Conservation (phyloP, 441 rosid species). For the Corymbia citriodora region DNA sequence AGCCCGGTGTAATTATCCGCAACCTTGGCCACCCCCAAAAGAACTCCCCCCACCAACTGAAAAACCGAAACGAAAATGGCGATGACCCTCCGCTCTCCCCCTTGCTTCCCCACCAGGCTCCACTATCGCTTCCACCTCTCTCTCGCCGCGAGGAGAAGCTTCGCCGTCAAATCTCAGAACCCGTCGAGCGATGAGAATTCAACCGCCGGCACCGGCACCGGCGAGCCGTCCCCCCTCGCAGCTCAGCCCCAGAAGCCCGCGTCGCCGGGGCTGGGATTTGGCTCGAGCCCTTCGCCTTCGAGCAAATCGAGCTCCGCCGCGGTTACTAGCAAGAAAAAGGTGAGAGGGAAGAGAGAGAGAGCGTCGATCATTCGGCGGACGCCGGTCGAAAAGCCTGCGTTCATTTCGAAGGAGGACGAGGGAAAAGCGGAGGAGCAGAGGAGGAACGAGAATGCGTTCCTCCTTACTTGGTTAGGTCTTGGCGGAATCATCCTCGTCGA, state of each 20-base stretch:
- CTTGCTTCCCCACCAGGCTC: slow-evolving; percentile 21
- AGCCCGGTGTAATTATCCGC: neutral
- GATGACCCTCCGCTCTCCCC: slow-evolving; percentile 43
- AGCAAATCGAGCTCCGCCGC: neutral
- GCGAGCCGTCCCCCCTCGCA: slow-evolving; percentile 23
- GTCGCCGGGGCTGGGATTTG: slow-evolving; percentile 57
- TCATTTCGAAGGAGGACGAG: slow-evolving; percentile 45
- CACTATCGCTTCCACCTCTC: slow-evolving; percentile 17
- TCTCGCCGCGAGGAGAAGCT: slow-evolving; percentile 16
- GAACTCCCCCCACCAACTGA: neutral
- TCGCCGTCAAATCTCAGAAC: slow-evolving; percentile 29
- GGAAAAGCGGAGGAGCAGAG: slow-evolving; percentile 51
- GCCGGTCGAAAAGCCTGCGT: slow-evolving; percentile 62
- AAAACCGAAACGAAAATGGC: slow-evolving; percentile 54
- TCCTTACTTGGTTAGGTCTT: slow-evolving; percentile 81
- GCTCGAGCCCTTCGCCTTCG: slow-evolving; percentile 26
- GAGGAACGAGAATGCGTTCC: slow-evolving; percentile 79
- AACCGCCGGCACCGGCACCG: slow-evolving; percentile 27
- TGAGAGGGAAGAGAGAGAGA: slow-evolving; percentile 45
- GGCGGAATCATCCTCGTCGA: slow-evolving; percentile 65
- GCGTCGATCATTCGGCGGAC: slow-evolving; percentile 47
- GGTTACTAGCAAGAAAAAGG: slow-evolving; percentile 23
- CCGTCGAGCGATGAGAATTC: slow-evolving; percentile 6
- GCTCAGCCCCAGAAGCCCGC: slow-evolving; percentile 35
- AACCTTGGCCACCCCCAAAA: neutral